Evolutionary conservation across 371 early-diverging fungal genomes (phyloP), one percentile per base, ranked within the genome.

Genomic region (Mortierella sp.): DNA sequence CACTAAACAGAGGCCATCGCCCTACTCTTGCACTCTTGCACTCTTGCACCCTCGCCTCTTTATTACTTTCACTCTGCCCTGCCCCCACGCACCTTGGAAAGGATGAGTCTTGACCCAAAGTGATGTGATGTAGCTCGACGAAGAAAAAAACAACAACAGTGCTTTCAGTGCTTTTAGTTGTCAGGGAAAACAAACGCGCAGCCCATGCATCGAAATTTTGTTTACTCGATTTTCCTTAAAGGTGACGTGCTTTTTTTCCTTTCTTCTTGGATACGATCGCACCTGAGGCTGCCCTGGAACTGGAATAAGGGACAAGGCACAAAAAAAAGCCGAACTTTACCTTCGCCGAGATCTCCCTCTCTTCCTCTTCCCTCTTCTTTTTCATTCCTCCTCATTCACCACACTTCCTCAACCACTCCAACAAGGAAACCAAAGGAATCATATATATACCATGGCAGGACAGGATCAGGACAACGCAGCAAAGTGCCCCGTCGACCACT

Each of bases 401-500:
- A n/a, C 32, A 41, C 51, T 38, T 11, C 16, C 68, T 63, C 51
- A 12, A 56, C 41, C 70, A 44, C 43, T 43, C 12, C 44, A 55
- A 16, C 51, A 21, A 18, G 51, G 68, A 38, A 68, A 7, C 1
- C 44, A 44, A 35, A 12, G 43, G 43, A 44, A 14, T n/a, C 71
- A 74, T 21, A 73, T 58, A 41, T 16, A 48, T 48, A 43, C 65
- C 49, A 81, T 78, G 81, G 44, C 74, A 12, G 32, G 75, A 38
- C 79, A 78, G 70, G 86, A 77, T 60, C 44, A 71, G 21, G 63
- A 63, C 63, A 27, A 58, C 58, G 12, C 58, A 29, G 51, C 83
- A 24, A 88, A 88, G 38, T 91, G 92, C 70, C 92, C 92, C 7
- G 91, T 91, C 4, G 92, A 92, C 75, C 92, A 91, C 75, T 80